Evolutionary conservation across 2,329 filamentous ascomycete species (phyloP), one percentile per base, ranked within the genome.

Genomic region (Aspergillus awamori): DNA sequence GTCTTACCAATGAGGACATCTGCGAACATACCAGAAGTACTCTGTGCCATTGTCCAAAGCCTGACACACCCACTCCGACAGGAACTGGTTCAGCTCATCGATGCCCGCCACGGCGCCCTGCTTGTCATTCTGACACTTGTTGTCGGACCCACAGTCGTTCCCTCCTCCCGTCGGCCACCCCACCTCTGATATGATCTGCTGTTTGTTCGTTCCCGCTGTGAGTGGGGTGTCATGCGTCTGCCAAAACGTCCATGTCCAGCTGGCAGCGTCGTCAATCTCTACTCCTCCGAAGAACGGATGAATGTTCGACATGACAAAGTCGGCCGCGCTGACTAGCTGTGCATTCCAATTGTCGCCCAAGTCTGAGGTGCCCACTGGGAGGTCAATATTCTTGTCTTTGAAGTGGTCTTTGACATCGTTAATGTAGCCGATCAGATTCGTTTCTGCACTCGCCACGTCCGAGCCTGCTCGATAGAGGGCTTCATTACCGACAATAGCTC

Each of bases 271-370:
- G 2, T 85, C 80, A 2, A 87, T 89, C 0, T 84, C 80, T 11
- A 92, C 87, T 51, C 94, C 94, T 0, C 89, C 90, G 73, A 98
- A 98, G 83, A 98, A 97, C 0, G 95, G 94, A 74, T 98, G 95
- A 58, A 98, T 91, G 73, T 98, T 98, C 68, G 92, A 90, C 93
- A 98, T 97, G 77, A 98, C 88, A 70, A 91, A 88, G 76, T 98
- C 93, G 45, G 92, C 90, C 55, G 87, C 83, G 4, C 79, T 69
- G 0, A 90, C 90, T 17, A 98, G 85, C 2, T 83, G 81, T 0
- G 83, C 71, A 2, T 87, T 89, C 94, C 94, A 98, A 70, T 94
- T 90, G 70, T 95, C 89, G 26, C 94, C 94, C 0, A 98, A 83
- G 74, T 98, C 94, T 0, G 91, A 93, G 0, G 92, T 96, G 0